Evolutionary conservation across 148 eudicot species (phyloP), one percentile per base, ranked within the genome.

Genomic region (Rhododendron kiyosumense): DNA sequence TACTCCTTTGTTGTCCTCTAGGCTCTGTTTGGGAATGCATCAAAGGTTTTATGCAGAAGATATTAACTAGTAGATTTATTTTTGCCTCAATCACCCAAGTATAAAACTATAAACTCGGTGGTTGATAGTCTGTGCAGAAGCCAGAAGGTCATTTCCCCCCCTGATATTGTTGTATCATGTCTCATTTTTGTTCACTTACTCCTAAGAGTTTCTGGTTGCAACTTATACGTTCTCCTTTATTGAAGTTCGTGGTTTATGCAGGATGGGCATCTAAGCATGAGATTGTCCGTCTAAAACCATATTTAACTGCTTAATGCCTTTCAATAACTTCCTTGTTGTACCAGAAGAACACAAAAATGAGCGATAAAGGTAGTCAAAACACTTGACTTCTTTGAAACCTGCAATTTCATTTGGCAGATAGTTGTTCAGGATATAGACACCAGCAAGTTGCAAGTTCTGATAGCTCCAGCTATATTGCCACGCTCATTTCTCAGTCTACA

Each of bases 401-500:
- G 45, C 30, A 7, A 7, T 73, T 67, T 83, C 85, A 78, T 84
- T 80, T 88, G 77, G 69, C 94, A 96, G 98, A 92, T 95, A 87
- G 85, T 90, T 84, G 87, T 96, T 84, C 95, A 93, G 88, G 91
- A 96, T 87, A 93, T 96, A 87, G 86, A 84, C 77, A 96, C 95
- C 83, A 92, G 96, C 85, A 97, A 93, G 85, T 65, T 95, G 51
- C 98, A 96, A 89, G 95, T 96, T 86, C 67, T 95, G 38, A 84
- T 96, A 80, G 91, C 98, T 90, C 99, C 99, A 67, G 98, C 99
- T 13, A 51, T 96, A 67, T 87, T 96, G 38, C 99, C 99, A 10
- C 93, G 99, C 86, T 89, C 98, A 45, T 96, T 89, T 89, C 57
- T 95, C 22, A 93, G 91, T 86, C 85, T 96, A 79, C 97, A 92